Evolutionary conservation across 2,329 filamentous ascomycete species (phyloP), one percentile per base, ranked within the genome.

Genomic region (Xylaria sp.): DNA sequence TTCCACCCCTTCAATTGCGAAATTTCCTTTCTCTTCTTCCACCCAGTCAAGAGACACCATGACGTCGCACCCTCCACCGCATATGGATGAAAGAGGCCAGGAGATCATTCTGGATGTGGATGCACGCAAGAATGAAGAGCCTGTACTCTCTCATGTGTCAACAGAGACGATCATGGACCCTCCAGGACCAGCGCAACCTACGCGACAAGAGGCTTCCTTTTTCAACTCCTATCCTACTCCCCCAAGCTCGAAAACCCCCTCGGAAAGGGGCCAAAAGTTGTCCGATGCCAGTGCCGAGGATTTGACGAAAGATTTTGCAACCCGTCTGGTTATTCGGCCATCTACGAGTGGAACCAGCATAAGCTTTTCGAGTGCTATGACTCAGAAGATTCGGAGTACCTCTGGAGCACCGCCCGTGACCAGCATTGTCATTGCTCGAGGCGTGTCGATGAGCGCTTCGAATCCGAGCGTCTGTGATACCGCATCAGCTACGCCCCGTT

Each of bases 1-100:
- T 97, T 84, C 84, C 82, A 85, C 84, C 80, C 85, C 87, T 86
- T 83, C 83, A 82, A 76, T 79, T 74, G 75, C 75, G 69, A 73
- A 74, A 67, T 75, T 72, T 68, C 69, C 73, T 67, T 75, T 73
- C 68, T 53, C 46, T 59, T 71, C 71, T 70, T 72, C 69, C 65
- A 69, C 73, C 73, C 70, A 75, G 74, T 69, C 74, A 72, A 70
- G 71, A 70, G 72, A 73, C 67, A 68, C 73, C 69, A 69, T 70
- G 62, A 63, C 64, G 63, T 68, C 63, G 67, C 70, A 61, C 71
- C 70, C 72, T 70, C 65, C 70, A 63, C 71, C 71, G 69, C 69
- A 70, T 65, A 66, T 70, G 68, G 69, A 69, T 70, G 69, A 71
- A 66, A 70, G 69, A 66, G 68, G 70, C 54, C 19, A 63, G 65